Evolutionary conservation across 345 rosid species (phyloP).

Genomic region (Erysimum cheiranthoides): DNA sequence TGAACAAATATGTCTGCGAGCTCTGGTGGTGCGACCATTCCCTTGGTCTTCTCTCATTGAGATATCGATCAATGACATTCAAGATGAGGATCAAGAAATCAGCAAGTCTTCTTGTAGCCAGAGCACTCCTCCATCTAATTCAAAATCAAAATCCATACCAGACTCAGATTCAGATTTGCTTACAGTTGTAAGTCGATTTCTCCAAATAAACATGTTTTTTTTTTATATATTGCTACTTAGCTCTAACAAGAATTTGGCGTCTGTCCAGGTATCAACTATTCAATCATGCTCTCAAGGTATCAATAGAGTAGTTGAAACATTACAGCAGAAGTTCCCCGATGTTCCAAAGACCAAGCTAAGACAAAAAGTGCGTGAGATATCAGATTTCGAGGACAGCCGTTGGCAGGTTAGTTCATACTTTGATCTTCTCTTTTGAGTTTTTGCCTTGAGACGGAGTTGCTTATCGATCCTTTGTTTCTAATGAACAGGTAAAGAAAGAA

Average conservation of each 20-base stretch:
- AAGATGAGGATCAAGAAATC: constrained; percentile 56
- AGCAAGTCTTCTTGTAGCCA: constrained; percentile 44
- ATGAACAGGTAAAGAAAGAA: constrained; percentile 76
- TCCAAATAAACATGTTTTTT: neutral
- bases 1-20: constrained; percentile 79
- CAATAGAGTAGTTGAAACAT: constrained; percentile 64
- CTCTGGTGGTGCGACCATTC: constrained; percentile 59
- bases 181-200: constrained; percentile 30
- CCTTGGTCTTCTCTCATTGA: constrained; percentile 55
- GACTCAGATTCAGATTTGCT: constrained; percentile 75
- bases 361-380: constrained; percentile 84
- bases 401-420: constrained; percentile 80
- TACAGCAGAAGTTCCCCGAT: constrained; percentile 79
- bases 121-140: constrained; percentile 48
- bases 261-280: constrained; percentile 66
- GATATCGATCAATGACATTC: constrained; percentile 43
- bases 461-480: constrained; percentile 2
- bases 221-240: neutral
- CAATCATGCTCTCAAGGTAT: constrained; percentile 74
- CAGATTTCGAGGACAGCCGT: constrained; percentile 73
- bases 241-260: constrained; percentile 43
- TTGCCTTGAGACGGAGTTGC: neutral
- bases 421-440: constrained; percentile 1
- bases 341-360: constrained; percentile 68
- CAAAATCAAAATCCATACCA: constrained; percentile 48